Conservation (phyloP, 305 asterid species). For the Petunia hybrid region DNA sequence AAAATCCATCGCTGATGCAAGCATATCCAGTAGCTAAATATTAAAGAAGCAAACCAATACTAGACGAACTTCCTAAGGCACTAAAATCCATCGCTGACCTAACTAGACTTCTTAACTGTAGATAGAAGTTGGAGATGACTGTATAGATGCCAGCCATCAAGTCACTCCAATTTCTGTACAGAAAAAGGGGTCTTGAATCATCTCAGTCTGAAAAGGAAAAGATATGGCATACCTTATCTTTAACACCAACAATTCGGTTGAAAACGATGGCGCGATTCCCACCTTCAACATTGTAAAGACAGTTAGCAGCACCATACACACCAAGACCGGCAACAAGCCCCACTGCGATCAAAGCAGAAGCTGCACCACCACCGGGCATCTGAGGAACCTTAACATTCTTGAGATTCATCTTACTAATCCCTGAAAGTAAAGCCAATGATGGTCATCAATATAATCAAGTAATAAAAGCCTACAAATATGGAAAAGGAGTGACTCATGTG, state of each 20-base stretch:
- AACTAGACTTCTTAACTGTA: not conserved
- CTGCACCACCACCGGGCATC: constrained; percentile 81
- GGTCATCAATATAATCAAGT: constrained; percentile 11
- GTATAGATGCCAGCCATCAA: not conserved
- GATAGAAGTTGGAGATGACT: not conserved
- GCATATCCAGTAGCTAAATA: not conserved
- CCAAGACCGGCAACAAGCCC: constrained; percentile 80
- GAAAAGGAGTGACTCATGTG: not conserved
- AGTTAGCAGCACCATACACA: constrained; percentile 72
- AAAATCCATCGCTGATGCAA: not conserved
- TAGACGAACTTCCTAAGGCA: not conserved
- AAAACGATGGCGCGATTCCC: constrained; percentile 97
- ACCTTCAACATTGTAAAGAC: constrained; percentile 98
- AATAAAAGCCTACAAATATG: not conserved
- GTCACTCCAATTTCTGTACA: not conserved
- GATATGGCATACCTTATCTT: constrained; percentile 68
- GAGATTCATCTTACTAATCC: constrained; percentile 59
- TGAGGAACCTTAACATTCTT: constrained; percentile 82
- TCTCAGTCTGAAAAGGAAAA: not conserved
- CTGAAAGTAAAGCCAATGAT: constrained; percentile 43
- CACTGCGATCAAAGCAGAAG: constrained; percentile 65
- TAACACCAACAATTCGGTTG: constrained; percentile 82
- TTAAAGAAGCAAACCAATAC: not conserved
- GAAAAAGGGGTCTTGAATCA: not conserved
- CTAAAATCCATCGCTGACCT: not conserved